Conservation (phyloP, 1,139 yeast genomes). For the Yamadazyma oceani region DNA sequence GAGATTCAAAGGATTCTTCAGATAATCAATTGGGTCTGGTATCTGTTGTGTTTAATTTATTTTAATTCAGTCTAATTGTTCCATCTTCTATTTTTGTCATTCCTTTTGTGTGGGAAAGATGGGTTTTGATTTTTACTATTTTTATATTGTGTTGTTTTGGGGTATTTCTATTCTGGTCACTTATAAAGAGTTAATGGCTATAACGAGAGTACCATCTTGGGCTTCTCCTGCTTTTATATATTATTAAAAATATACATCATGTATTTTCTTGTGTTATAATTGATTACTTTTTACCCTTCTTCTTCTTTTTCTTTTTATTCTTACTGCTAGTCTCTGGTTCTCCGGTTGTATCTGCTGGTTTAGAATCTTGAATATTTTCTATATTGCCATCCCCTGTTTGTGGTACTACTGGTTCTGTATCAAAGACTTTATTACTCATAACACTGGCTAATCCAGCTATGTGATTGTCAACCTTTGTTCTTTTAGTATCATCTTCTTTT, state of each 20-base stretch:
- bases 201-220: not conserved
- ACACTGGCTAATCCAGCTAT: conserved; percentile 40
- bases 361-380: not conserved
- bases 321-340: conserved; percentile 6
- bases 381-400: conserved; percentile 5
- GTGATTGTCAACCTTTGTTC: conserved; percentile 14
- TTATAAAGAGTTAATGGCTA: not conserved
- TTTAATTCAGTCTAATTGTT: not conserved
- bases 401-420: conserved; percentile 14
- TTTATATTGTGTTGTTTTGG: not conserved
- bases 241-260: conserved; percentile 3
- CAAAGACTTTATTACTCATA: conserved; percentile 43
- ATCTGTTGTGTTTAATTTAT: not conserved
- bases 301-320: conserved; percentile 17
- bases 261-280: not conserved
- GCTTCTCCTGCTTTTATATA: conserved; percentile 1
- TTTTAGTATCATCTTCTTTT: conserved; percentile 7
- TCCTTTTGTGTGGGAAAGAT: not conserved
- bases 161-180: not conserved
- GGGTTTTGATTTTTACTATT: not conserved
- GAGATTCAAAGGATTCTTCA: conserved; percentile 36
- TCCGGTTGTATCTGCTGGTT: conserved; percentile 21
- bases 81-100: not conserved
- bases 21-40: conserved; percentile 14
- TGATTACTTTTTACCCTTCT: conserved; percentile 14